These are phyloP conservation scores for Wickerhamomyces queroliae DNA, from an alignment of 805 yeast genomes.

Conservation along the genomic window DNA sequence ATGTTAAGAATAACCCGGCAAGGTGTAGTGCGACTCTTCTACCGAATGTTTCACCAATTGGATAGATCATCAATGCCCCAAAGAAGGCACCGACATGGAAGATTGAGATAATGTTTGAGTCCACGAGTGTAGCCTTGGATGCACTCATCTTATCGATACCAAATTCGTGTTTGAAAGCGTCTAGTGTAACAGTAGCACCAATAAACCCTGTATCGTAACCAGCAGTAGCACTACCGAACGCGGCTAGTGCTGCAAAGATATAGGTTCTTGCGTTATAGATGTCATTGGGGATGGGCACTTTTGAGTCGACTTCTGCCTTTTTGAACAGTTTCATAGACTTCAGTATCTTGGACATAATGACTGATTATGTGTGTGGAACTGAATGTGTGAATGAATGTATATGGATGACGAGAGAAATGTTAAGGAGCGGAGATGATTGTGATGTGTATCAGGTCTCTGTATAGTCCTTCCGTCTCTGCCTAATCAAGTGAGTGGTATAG, in stretches of 20 bases:
- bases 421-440: too few relatives aligned
- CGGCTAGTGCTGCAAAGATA: conserved; percentile 25
- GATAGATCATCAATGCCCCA: conserved; percentile 16
- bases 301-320: background rate
- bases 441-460: too few relatives aligned
- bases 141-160: conserved; percentile 7
- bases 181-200: conserved; percentile 10
- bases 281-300: conserved; percentile 5
- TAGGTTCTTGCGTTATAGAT: conserved; percentile 14
- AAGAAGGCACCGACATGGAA: conserved; percentile 21
- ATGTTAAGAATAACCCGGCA: conserved; percentile 13
- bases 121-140: conserved; percentile 2
- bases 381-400: too few relatives aligned
- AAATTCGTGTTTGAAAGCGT: conserved; percentile 8
- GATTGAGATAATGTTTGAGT: conserved; percentile 14
- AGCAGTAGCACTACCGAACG: conserved; percentile 25
- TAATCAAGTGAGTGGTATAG: too few relatives aligned
- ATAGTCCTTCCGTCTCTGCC: too few relatives aligned
- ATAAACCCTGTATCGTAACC: conserved; percentile 22
- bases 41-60: conserved; percentile 14
- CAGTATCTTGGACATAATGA: background rate
- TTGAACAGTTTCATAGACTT: background rate
- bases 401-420: too few relatives aligned
- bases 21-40: conserved; percentile 10
- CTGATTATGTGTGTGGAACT: background rate